Evolutionary conservation across 306 rosid species (phyloP), one percentile per base, ranked within the genome.

Genomic region (Vigna nakashimae): DNA sequence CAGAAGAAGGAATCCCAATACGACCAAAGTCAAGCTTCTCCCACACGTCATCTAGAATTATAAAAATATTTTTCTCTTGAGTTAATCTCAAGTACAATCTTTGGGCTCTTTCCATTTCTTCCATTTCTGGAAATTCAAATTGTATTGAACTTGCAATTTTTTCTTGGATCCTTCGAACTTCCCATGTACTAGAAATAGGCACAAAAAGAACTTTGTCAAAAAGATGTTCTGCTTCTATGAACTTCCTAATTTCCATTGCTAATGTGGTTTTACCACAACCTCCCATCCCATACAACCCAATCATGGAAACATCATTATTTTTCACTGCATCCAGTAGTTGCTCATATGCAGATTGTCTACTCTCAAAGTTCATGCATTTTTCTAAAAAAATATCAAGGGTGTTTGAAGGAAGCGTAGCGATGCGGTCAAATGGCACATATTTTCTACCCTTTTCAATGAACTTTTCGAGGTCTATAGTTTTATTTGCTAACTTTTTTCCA

Each of bases 181-280:
- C 50, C 0, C 24, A 8, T 1, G n/a, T 62, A 4, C 28, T 63
- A 2, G 86, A 72, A 34, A 82, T 63, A 1, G 17, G 3, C 6
- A 32, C 71, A 34, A 69, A 59, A 18, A 75, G 34, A 10, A 76
- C 85, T 34, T 63, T 9, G 3, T 82, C 56, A 69, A 76, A 82
- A 7, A 24, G 4, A 10, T 45, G 64, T 2, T 58, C 22, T 3
- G 42, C 66, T 28, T 49, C 36, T 42, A 18, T 67, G 34, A 1
- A 9, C 11, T 28, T 82, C 4, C 6, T 18, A 6, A 55, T 24
- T 3, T 65, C 69, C 65, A 53, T 30, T 13, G 42, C 79, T 28
- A 80, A 8, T 0, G 75, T 73, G 34, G 84, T 80, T 65, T 73
- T 80, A 40, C 83, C 78, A 7, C 56, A 62, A 26, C 78, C 73